These are phyloP conservation scores for Leccinum olivaceopallidum DNA, from an alignment of 768 basidiomycete species.

Conservation along the genomic window DNA sequence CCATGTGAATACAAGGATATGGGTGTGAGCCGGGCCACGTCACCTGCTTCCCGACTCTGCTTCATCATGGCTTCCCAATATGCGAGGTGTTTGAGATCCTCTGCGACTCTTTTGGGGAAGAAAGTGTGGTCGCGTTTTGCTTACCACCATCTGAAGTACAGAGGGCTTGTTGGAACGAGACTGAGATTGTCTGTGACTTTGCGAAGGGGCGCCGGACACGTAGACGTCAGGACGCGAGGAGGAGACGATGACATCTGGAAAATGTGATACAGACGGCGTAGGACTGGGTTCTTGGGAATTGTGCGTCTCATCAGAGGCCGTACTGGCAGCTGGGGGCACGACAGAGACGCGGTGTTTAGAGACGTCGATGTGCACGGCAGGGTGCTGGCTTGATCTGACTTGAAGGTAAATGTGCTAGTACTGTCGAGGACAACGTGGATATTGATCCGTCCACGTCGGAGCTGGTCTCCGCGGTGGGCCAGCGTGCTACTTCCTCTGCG, in stretches of 20 bases:
- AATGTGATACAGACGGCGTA: constrained; percentile 18
- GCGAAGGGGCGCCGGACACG: constrained; percentile 16
- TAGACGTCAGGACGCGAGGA: constrained; percentile 27
- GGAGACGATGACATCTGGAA: constrained; percentile 30
- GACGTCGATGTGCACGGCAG: constrained; percentile 45
- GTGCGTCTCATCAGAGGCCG: background rate
- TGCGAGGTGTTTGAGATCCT: constrained; percentile 81
- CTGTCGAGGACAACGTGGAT: constrained; percentile 38
- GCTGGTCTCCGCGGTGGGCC: constrained; percentile 33
- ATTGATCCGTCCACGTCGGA: constrained; percentile 39
- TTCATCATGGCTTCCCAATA: constrained; percentile 92
- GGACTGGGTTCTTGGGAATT: background rate
- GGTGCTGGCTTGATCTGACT: constrained; percentile 27
- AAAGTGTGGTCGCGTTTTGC: constrained; percentile 79
- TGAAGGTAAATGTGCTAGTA: constrained; percentile 4
- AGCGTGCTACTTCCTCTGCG: constrained; percentile 46
- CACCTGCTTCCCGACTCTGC: constrained; percentile 71
- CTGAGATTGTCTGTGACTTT: constrained; percentile 43
- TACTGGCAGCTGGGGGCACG: background rate
- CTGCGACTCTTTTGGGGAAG: constrained; percentile 81
- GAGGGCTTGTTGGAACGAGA: constrained; percentile 66
- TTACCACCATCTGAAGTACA: constrained; percentile 73
- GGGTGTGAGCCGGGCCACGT: constrained; percentile 5
- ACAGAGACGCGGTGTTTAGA: constrained; percentile 36
- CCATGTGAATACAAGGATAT: constrained; percentile 1